These are phyloP conservation scores for Lactarius vividus DNA, from an alignment of 768 basidiomycete genomes.

Conservation along the genomic window DNA sequence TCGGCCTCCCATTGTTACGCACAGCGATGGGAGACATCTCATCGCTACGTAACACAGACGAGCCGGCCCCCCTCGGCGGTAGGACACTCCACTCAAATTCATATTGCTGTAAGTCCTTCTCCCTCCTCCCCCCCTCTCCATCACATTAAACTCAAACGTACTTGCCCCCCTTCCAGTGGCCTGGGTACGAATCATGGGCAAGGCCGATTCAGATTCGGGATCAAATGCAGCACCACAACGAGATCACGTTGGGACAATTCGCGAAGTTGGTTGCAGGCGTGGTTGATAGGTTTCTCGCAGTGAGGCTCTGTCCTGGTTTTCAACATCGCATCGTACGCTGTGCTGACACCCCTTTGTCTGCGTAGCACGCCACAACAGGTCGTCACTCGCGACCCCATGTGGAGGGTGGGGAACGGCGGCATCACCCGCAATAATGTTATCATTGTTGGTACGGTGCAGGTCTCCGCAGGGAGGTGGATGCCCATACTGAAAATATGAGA, in stretches of 20 bases:
- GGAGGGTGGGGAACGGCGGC: conserved; percentile 4
- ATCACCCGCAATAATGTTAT: conserved; percentile 17
- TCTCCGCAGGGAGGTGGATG: conserved; percentile 26
- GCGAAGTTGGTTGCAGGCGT: conserved; percentile 22
- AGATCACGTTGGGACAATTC: conserved; percentile 23
- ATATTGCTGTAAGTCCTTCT: conserved; percentile 9
- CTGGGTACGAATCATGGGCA: conserved; percentile 21
- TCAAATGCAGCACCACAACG: conserved; percentile 21
- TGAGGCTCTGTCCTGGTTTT: background rate
- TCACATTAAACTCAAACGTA: background rate
- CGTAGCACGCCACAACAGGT: background rate
- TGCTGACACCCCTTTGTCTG: background rate
- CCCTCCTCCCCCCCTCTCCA: background rate
- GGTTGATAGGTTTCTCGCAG: conserved; percentile 24
- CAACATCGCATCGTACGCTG: background rate
- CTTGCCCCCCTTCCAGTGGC: conserved; percentile 16
- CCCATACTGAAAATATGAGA: conserved; percentile 20
- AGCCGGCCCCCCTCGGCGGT: conserved; percentile 17
- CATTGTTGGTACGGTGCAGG: conserved; percentile 22
- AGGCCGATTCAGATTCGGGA: conserved; percentile 25
- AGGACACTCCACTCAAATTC: conserved; percentile 23
- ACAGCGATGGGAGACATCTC: conserved; percentile 8
- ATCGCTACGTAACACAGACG: background rate
- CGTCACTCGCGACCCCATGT: background rate
- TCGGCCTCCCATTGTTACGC: conserved; percentile 14